Base-by-base conservation (phyloP, 2,329 filamentous ascomycete species). In the Westerdykella ornata region DNA sequence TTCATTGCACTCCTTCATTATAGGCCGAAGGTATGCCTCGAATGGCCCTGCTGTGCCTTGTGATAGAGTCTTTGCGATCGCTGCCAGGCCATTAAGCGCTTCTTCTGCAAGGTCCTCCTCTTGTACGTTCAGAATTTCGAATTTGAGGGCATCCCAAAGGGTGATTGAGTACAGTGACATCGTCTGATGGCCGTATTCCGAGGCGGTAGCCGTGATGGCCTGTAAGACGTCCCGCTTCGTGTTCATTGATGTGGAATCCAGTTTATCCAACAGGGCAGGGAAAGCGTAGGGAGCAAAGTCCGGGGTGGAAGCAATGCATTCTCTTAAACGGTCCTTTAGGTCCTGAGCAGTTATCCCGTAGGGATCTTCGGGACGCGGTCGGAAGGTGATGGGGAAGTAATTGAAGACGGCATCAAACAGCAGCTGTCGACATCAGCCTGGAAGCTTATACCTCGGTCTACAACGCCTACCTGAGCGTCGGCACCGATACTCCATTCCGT, bases 301-400 rank as follows among this genome's bases (percentile, higher is more conserved):
- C 3, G 72, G 68, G 1, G 76, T 81, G 5, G 80, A 76, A 5
- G 80, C 71, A 44, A 85, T 78, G 56, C 81, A 85, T 33, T 78
- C 75, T 47, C 78, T 72, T 12, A 85, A 59, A 19, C 81, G 72
- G 38, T 76, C 72, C 54, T 85, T 85, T 43, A 85, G 61, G 52
- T 84, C 77, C 51, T 84, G 80, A 2, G 81, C 78, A 2, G 81
- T 84, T 46, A 85, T 83, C 1, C 79, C 78, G 46, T 83, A 84
- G 1, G 80, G 80, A 54, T 84, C 81, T 48, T 83, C 80, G 9
- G 80, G 81, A 1, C 81, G 81, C 9, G 81, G 80, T 53, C 78
- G 74, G 63, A 84, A 85, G 0, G 81, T 84, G 50, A 85, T 84
- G 0, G 81, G 81, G 56, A 84, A 85, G 60, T 85, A 85, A 53